These are phyloP conservation scores for Toxoplasma gondii DNA, from an alignment of 169 alveolate species.

Conservation along the genomic window DNA sequence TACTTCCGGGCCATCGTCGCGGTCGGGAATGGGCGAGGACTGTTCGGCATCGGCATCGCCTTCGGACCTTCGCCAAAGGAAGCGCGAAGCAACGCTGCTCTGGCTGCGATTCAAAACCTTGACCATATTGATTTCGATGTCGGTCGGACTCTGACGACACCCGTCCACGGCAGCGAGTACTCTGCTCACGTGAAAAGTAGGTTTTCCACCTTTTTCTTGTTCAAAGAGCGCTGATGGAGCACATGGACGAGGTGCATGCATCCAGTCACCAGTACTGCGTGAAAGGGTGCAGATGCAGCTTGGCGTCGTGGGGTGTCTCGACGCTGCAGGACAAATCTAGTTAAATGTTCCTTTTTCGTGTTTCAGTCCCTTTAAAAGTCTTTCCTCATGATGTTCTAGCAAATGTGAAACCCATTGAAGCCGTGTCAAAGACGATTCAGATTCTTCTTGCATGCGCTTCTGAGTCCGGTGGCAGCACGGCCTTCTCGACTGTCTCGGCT, in stretches of 20 bases:
- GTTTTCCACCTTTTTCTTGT: background rate
- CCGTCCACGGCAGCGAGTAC: slow-evolving; percentile 45
- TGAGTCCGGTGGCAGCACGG: no score
- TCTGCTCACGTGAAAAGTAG: slow-evolving; percentile 31
- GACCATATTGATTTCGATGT: slow-evolving; percentile 20
- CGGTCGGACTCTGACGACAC: slow-evolving; percentile 36
- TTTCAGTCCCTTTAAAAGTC: no score
- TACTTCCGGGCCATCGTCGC: slow-evolving; percentile 62
- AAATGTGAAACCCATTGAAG: no score
- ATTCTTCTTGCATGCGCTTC: no score
- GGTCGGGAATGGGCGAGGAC: slow-evolving; percentile 68
- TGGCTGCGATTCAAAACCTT: slow-evolving; percentile 17
- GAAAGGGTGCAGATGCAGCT: no score
- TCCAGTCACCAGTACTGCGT: no score
- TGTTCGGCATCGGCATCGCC: slow-evolving; percentile 63
- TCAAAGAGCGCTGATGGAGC: background rate
- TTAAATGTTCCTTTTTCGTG: no score
- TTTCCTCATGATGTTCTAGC: no score
- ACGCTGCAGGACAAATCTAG: no score
- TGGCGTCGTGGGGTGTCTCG: no score
- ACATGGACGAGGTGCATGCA: background rate
- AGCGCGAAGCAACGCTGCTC: slow-evolving; percentile 35
- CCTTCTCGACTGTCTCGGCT: no score
- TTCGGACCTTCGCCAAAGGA: slow-evolving; percentile 53
- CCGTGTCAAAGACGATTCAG: no score